Evolutionary conservation across 2,329 filamentous ascomycete genomes (phyloP), one percentile per base, ranked within the genome.

Genomic region (Cladophialophora yegresii): DNA sequence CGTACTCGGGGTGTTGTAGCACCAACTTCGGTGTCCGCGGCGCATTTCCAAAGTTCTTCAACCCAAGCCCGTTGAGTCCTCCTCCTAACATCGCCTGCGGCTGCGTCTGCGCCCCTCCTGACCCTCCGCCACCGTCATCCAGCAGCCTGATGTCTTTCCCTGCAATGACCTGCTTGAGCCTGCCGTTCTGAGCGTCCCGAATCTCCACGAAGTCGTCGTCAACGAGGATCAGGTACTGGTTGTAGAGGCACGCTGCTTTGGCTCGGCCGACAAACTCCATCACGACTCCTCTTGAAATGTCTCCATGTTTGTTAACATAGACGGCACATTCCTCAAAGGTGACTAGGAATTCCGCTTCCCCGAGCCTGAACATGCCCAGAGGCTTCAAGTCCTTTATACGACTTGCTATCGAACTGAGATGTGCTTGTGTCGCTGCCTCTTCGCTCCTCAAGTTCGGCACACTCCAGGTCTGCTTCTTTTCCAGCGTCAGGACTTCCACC

Each of bases 261-360:
- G 95, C 95, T 73, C 89, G 93, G 70, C 95, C 95, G n/a, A 96
- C 95, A 76, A 98, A 99, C 75, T 98, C 92, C 92, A 99, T 96
- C 73, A 98, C 93, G 64, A 98, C 91, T 30, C 89, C 92, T 53
- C 96, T 89, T 45, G 88, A 93, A 30, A 99, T 92, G 67, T 99
- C 95, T 70, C 95, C 95, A 77, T 98, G 92, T 78, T 98, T 97
- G 81, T 99, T 96, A 74, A 98, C 90, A 73, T 98, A 99, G 8
- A 99, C 93, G 20, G 93, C 95, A 72, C 93, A 98, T 77, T 97
- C 92, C 77, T 96, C 91, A 76, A 98, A 99, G 43, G 90, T 91
- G 55, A 97, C 87, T 28, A 99, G 81, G 78, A 98, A 99, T 76
- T 96, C 95, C 62, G 90, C 89, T 64, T 96, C 91, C 69, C 90